phyloP scores from a whole-genome alignment of 495 filamentous ascomycete species.

The Podospora sp. region DNA sequence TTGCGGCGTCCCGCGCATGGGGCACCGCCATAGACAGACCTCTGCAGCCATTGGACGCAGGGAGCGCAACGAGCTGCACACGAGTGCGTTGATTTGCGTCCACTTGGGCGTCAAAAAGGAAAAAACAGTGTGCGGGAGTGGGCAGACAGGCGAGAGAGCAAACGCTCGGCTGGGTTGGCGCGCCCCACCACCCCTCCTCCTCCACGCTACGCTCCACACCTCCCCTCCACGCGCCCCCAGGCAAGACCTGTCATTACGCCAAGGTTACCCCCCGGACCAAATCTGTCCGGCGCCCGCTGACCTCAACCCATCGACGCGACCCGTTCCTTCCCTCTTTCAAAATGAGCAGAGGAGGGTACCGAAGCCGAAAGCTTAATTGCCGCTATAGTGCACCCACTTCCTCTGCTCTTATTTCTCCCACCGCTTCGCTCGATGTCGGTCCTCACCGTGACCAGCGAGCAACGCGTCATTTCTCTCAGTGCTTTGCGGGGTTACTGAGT shows the following conservation, averaged over 20 bases:
- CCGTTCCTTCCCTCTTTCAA: conserved; percentile 27
- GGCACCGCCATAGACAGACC: background rate
- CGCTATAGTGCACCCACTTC: conserved; percentile 10
- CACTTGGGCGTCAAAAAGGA: background rate
- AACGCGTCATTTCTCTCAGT: no score
- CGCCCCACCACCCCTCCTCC: no score
- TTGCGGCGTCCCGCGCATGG: background rate
- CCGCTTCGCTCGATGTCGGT: background rate
- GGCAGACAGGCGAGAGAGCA: background rate
- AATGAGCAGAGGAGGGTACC: conserved; percentile 35
- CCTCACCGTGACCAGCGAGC: background rate
- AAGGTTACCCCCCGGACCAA: conserved; percentile 10
- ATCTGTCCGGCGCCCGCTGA: conserved; percentile 11
- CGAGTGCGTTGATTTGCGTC: background rate
- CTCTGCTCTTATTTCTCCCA: background rate
- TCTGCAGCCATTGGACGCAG: background rate
- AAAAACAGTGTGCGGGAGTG: background rate
- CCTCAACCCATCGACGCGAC: conserved; percentile 20
- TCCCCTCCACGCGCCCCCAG: background rate
- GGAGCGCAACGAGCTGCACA: background rate
- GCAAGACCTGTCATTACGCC: background rate
- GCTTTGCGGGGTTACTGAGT: no score
- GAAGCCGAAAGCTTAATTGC: conserved; percentile 35
- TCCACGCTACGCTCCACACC: background rate
- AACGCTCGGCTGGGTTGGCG: background rate